Evolutionary conservation across 2,329 filamentous ascomycete species (phyloP), one percentile per base, ranked within the genome.

Genomic region (Colletotrichum lini): DNA sequence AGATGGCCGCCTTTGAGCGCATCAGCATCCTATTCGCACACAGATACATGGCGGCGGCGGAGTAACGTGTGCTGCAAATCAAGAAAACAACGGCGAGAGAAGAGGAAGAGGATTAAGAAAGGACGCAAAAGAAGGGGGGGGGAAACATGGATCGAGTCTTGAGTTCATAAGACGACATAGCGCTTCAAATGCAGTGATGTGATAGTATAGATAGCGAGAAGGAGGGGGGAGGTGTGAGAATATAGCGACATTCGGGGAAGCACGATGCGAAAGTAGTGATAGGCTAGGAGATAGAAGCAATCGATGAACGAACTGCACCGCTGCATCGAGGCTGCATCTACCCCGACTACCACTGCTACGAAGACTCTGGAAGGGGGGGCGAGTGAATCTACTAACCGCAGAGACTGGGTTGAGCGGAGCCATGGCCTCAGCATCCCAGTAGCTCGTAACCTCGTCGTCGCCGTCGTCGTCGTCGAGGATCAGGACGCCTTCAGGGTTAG

Each of bases 391-490:
- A 87, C 88, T 82, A 75, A 90, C 88, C 78, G 84, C 82, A 74
- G 88, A 89, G 67, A 83, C 81, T 74, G 86, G 79, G 75, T 85
- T 90, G 65, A 90, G 80, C 69, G 86, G 84, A 70, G 88, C 85
- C 88, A 90, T 90, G 74, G 84, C 87, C 71, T 84, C 80, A 54
- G 85, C 83, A 82, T 90, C 87, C 83, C 89, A 90, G 78, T 90
- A 90, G 63, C 84, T 81, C 52, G 88, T 86, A 52, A 81, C 82
- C 73, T 82, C 77, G 61, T 80, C 56, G 45, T 68, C 35, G 30
- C 80, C 56, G 45, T 68, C 35, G 30, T 35, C 53, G 52, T 69
- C 61, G 67, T 65, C 62, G 21, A 70, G 64, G 57, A 70, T 62
- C 12, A 70, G 50, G 49, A 67, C 18, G 21, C 57, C 57, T 30